Evolutionary conservation across 2,329 filamentous ascomycete species (phyloP).

Genomic region (Shiraia sp.): DNA sequence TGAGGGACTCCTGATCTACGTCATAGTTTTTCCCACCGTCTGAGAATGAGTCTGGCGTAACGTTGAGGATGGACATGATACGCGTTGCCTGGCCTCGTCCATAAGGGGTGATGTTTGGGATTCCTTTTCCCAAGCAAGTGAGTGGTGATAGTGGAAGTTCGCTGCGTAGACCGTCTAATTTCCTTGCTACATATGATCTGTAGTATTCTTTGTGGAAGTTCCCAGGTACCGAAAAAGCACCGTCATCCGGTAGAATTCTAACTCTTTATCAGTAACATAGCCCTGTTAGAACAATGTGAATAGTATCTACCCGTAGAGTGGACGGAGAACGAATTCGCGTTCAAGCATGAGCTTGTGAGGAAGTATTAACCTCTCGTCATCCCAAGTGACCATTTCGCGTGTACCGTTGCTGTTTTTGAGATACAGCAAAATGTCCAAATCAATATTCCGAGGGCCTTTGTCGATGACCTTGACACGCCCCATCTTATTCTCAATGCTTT

Average conservation of each 20-base stretch:
- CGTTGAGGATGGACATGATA: constrained; percentile 92
- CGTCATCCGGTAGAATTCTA: constrained; percentile 23
- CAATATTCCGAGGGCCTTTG: constrained; percentile 93
- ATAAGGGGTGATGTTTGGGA: constrained; percentile 32
- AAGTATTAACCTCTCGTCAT: constrained; percentile 73
- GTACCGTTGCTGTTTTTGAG: constrained; percentile 28
- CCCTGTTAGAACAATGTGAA: neutral
- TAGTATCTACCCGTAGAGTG: constrained; percentile 71
- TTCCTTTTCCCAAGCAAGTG: constrained; percentile 42
- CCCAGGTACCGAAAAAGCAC: constrained; percentile 12
- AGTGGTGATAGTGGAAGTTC: constrained; percentile 45
- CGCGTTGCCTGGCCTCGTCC: constrained; percentile 58
- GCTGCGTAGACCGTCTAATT: constrained; percentile 22
- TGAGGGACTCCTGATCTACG: constrained; percentile 54
- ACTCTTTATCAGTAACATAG: constrained; percentile 19
- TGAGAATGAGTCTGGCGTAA: constrained; percentile 96
- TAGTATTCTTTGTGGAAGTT: neutral
- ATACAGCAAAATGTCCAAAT: constrained; percentile 89
- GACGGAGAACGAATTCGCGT: constrained; percentile 89
- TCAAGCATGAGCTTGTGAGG: constrained; percentile 87
- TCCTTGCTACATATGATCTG: neutral
- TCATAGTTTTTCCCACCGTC: constrained; percentile 69
- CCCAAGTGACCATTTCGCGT: constrained; percentile 1
- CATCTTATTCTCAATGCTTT: constrained; percentile 78
- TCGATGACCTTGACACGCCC: constrained; percentile 84